A percentile compares a stretch with the other conserved stretches of the same genome.
phyloP scores from a whole-genome alignment of 1,139 yeast genomes.

The Magnusiomyces fungicola region DNA sequence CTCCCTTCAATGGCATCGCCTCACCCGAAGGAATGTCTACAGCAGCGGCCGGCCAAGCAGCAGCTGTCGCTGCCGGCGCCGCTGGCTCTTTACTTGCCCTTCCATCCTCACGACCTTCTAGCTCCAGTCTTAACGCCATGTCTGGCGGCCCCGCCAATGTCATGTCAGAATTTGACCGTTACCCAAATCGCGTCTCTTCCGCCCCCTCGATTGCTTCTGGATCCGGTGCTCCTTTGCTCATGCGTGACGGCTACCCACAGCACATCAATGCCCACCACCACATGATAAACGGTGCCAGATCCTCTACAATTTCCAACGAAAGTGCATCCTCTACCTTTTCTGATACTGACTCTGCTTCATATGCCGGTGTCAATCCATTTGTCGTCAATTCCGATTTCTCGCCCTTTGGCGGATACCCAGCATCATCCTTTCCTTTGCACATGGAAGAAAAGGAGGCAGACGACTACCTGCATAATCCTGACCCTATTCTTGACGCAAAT shows the following conservation, averaged over 20 bases:
- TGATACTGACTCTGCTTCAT: slow-evolving; percentile 23
- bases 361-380: slow-evolving; percentile 22
- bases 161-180: slow-evolving; percentile 32
- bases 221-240: slow-evolving; percentile 19
- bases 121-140: slow-evolving; percentile 9
- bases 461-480: slow-evolving; percentile 88
- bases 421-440: slow-evolving; percentile 73
- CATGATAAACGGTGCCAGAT: slow-evolving; percentile 6
- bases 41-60: slow-evolving; percentile 10
- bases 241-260: slow-evolving; percentile 14
- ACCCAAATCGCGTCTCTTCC: slow-evolving; percentile 32
- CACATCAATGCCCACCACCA: slow-evolving; percentile 2
- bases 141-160: slow-evolving; percentile 11
- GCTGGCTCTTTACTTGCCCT: slow-evolving; percentile 10
- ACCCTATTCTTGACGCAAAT: slow-evolving; percentile 79
- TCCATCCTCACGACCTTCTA: slow-evolving; percentile 11
- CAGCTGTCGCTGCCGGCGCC: slow-evolving; percentile 12
- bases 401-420: slow-evolving; percentile 95
- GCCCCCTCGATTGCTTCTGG: slow-evolving; percentile 25
- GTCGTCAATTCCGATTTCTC: slow-evolving; percentile 41
- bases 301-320: slow-evolving; percentile 10
- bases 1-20: slow-evolving; percentile 6
- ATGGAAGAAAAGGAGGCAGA: slow-evolving; percentile 89
- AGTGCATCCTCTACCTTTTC: slow-evolving; percentile 22
- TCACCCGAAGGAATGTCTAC: slow-evolving; percentile 12